Base-by-base conservation (phyloP, 257 asterid species). In the Striga asiatica region DNA sequence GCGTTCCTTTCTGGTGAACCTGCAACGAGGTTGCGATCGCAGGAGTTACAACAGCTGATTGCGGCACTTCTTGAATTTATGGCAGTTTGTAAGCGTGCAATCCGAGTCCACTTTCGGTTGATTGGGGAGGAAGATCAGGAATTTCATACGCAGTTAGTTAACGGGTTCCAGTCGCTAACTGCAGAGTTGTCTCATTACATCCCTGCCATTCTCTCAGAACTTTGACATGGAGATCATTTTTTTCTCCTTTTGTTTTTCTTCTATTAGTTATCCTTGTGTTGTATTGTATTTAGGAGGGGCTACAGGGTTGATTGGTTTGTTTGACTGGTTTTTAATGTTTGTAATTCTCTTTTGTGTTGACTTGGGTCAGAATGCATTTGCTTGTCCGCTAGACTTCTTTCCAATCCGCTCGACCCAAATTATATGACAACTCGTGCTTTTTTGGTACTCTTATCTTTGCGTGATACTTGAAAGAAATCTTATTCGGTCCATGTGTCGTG, bases 1-100 rank as follows among this genome's bases (percentile, higher is more conserved):
- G 99, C 99, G 31, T 92, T 92, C 78, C 97, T 92, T 14, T 92
- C 99, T 1, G 99, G 99, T 24, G 99, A 92, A 58, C 99, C 99
- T 17, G 99, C 99, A 54, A 92, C 99, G 0, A 78, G 99, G 83
- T 80, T 88, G 68, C 81, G 97, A 3, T 92, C 99, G 1, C 99
- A 92, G 78, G 99, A 92, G 73, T 58, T 92, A 14, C 99, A 92
- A 68, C 99, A 92, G 55, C 81, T 92, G 46, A 88, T 92, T 31
- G 99, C 99, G 10, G 99, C 99, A 1, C 88, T 92, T 37, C 85
- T 92, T 10, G 99, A 92, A 50, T 92, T 92, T 70, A 92, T 92
- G 99, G 99, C 99, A 0, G 99, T 92, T 22, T 92, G 99, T 71
- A 92, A 92, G 70, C 93, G 99, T 18, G 97, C 99, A 4, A 92